phyloP scores from a whole-genome alignment of 2,329 filamentous ascomycete genomes.

The Neophaeococcomyces mojaviensis region DNA sequence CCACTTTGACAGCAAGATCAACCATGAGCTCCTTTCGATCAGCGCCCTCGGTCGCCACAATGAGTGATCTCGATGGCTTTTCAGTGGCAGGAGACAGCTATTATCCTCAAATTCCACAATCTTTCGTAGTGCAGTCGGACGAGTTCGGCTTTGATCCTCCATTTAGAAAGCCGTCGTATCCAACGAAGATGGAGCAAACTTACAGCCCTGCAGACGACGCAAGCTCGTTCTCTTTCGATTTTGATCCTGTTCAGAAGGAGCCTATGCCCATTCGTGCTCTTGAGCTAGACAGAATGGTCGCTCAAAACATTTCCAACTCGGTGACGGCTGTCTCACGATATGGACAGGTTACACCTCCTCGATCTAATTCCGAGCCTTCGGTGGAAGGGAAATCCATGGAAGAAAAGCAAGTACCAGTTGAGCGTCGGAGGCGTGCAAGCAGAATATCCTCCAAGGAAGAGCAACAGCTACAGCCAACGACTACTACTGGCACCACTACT shows the following conservation, averaged over 20 bases:
- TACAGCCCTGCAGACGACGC: slow-evolving; percentile 20
- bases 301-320: slow-evolving; percentile 14
- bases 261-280: slow-evolving; percentile 9
- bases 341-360: slow-evolving; percentile 22
- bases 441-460: slow-evolving; percentile 13
- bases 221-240: slow-evolving; percentile 17
- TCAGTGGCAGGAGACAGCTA: slow-evolving; percentile 2
- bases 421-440: slow-evolving; percentile 12
- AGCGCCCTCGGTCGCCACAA: neutral
- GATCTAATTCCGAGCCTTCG: slow-evolving; percentile 19
- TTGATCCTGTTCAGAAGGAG: slow-evolving; percentile 8
- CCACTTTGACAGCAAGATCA: no score
- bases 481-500: slow-evolving; percentile 6
- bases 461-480: slow-evolving; percentile 1
- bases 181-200: slow-evolving; percentile 13
- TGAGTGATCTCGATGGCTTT: slow-evolving; percentile 5
- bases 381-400: slow-evolving; percentile 8
- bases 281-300: slow-evolving; percentile 18
- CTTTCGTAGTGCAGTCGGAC: slow-evolving; percentile 4
- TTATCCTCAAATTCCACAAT: neutral
- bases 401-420: slow-evolving; percentile 14
- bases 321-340: slow-evolving; percentile 17
- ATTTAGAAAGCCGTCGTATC: slow-evolving; percentile 7
- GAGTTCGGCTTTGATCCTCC: slow-evolving; percentile 24
- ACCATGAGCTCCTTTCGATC: neutral